phyloP scores from a whole-genome alignment of 371 early-diverging fungal species.

The Syncephalastrum racemosum region DNA sequence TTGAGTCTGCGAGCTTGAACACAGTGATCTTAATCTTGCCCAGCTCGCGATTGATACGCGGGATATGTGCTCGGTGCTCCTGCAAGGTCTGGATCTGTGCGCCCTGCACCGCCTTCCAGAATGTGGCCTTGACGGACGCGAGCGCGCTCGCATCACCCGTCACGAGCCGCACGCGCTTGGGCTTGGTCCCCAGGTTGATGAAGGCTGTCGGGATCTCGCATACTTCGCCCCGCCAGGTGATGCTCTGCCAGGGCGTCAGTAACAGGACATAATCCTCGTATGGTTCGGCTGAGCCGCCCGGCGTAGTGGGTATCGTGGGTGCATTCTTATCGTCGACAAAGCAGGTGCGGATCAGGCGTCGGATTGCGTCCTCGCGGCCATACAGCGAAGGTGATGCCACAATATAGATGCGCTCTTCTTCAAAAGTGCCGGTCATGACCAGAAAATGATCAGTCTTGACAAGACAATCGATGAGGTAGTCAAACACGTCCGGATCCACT shows the following conservation, averaged over 20 bases:
- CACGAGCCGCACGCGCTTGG: slow-evolving; percentile 68
- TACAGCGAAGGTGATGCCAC: slow-evolving; percentile 52
- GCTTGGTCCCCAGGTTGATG: slow-evolving; percentile 59
- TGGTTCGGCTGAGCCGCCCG: slow-evolving; percentile 16
- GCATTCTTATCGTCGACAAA: slow-evolving; percentile 34
- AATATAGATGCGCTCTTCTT: slow-evolving; percentile 64
- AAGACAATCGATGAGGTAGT: slow-evolving; percentile 54
- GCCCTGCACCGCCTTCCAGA: slow-evolving; percentile 50
- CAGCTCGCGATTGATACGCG: slow-evolving; percentile 57
- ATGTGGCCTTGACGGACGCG: slow-evolving; percentile 46
- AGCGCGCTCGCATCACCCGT: slow-evolving; percentile 54
- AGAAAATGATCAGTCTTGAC: slow-evolving; percentile 69
- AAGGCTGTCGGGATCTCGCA: slow-evolving; percentile 41
- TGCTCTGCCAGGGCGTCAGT: slow-evolving; percentile 57
- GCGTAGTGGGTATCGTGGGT: slow-evolving; percentile 18
- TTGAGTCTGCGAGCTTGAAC: slow-evolving; percentile 58
- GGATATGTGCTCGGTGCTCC: slow-evolving; percentile 62
- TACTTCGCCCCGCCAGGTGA: slow-evolving; percentile 63
- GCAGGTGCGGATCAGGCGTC: slow-evolving; percentile 33
- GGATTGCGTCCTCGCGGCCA: slow-evolving; percentile 36
- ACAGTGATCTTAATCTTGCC: slow-evolving; percentile 64
- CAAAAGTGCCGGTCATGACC: slow-evolving; percentile 66
- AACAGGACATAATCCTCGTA: slow-evolving; percentile 53
- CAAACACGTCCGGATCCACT: slow-evolving; percentile 53
- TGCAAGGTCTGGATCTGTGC: slow-evolving; percentile 52